phyloP scores from a whole-genome alignment of 495 filamentous ascomycete species.

The Oidiodendron maius region DNA sequence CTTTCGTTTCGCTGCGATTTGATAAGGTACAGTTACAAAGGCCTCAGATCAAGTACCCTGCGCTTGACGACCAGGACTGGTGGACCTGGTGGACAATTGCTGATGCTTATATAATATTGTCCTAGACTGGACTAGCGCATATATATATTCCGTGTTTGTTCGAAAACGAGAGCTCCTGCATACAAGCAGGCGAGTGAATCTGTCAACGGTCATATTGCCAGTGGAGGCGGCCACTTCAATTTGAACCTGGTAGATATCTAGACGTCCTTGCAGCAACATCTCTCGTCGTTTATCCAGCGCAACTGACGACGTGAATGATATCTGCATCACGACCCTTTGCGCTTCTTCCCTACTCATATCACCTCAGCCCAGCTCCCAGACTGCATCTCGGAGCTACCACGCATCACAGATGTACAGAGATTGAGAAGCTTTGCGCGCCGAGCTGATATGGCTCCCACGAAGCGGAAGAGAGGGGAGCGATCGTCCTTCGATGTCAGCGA shows the following conservation, averaged over 20 bases:
- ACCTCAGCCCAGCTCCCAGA: not conserved
- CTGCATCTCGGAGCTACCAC: conserved; percentile 1
- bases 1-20: too few relatives aligned
- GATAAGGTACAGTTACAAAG: too few relatives aligned
- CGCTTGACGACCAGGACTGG: too few relatives aligned
- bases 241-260: not conserved
- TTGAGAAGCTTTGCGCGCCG: conserved; percentile 7
- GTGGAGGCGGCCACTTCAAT: too few relatives aligned
- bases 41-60: too few relatives aligned
- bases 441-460: conserved; percentile 23
- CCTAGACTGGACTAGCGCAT: too few relatives aligned
- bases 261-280: not conserved
- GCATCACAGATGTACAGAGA: conserved; percentile 13
- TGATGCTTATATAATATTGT: too few relatives aligned
- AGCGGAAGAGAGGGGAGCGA: conserved; percentile 48
- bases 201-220: not conserved
- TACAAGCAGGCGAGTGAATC: not conserved
- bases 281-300: not conserved
- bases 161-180: not conserved
- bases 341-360: conserved; percentile 1
- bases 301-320: too few relatives aligned
- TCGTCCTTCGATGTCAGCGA: conserved; percentile 32
- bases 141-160: too few relatives aligned
- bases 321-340: not conserved
- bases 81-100: too few relatives aligned